These are phyloP conservation scores for Globisporangium nodosum DNA, from an alignment of 352 stramenopile genomes.

Conservation along the genomic window DNA sequence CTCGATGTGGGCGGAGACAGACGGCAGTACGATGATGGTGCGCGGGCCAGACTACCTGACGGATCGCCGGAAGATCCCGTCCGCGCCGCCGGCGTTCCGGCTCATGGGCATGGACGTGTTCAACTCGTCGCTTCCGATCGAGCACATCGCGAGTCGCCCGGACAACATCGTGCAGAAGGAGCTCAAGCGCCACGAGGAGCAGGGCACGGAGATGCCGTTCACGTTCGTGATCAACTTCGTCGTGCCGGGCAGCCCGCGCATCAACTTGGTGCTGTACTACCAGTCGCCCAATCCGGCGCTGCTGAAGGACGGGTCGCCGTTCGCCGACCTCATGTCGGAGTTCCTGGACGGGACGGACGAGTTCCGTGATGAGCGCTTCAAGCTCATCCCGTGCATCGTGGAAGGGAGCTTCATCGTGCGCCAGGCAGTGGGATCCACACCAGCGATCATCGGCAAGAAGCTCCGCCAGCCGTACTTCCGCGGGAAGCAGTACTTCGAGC, in stretches of 20 bases:
- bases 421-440: slow-evolving; percentile 67
- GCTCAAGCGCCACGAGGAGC: slow-evolving; percentile 45
- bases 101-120: slow-evolving; percentile 68
- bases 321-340: slow-evolving; percentile 64
- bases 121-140: slow-evolving; percentile 39
- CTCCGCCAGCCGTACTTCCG: slow-evolving; percentile 56
- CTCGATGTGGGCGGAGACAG: slow-evolving; percentile 63
- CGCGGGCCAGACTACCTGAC: slow-evolving; percentile 63
- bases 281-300: slow-evolving; percentile 47
- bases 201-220: slow-evolving; percentile 63
- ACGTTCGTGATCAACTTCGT: slow-evolving; percentile 81
- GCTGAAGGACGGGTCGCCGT: slow-evolving; percentile 49
- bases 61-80: slow-evolving; percentile 69
- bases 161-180: slow-evolving; percentile 65
- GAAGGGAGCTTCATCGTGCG: slow-evolving; percentile 78
- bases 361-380: slow-evolving; percentile 78
- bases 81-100: slow-evolving; percentile 53
- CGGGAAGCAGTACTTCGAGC: slow-evolving; percentile 68
- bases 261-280: slow-evolving; percentile 71
- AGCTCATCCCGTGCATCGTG: slow-evolving; percentile 77
- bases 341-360: slow-evolving; percentile 73
- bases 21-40: slow-evolving; percentile 64
- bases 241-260: slow-evolving; percentile 50
- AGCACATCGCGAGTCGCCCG: slow-evolving; percentile 53
- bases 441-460: slow-evolving; percentile 73